Base-by-base conservation (phyloP, 2,329 filamentous ascomycete genomes). In the Aureobasidium sp. region DNA sequence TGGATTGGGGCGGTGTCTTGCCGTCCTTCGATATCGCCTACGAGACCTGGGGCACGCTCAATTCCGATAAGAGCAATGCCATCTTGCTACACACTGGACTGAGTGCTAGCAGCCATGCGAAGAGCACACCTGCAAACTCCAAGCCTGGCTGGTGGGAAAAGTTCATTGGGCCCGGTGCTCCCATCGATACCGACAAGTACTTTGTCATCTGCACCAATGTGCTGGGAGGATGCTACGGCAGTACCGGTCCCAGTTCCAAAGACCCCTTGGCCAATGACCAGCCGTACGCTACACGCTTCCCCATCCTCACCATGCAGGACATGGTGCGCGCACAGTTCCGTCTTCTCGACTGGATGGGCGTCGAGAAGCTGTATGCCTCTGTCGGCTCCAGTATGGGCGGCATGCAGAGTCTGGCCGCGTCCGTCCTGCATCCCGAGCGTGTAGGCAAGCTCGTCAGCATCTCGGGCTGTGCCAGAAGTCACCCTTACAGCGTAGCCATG, bases 401-500 rank as follows among this genome's bases (percentile, higher is more conserved):
- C 59, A 99, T 99, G 94, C 93, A 96, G 72, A 94, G 89, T 66
- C 81, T 99, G 5, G 92, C 92, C 8, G 89, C 90, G 0, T 94
- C 90, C 3, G 84, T 89, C 0, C 76, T 96, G 31, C 95, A 93
- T 71, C 89, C 91, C 0, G 83, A 89, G 40, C 83, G 93, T 35
- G 88, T 99, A 2, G 85, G 85, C 40, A 86, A 87, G 65, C 83
- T 99, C 64, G 89, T 91, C 38, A 93, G 86, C 68, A 94, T 97
- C 69, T 95, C 89, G 69, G 94, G 93, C 13, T 99, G 94, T 73
- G 94, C 93, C 0, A 82, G 94, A 64, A 95, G 89, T 67, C 94
- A 99, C 72, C 94, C 94, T 0, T 99, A 99, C 77, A 95, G 92
- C 73, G 96, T 99, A 71, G 94, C 94, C 35, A 96, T 99, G 93